A percentile compares a stretch with the other conserved stretches of the same genome.
Evolutionary conservation across 345 rosid genomes (phyloP).

Genomic region (Reutealis trisperma): DNA sequence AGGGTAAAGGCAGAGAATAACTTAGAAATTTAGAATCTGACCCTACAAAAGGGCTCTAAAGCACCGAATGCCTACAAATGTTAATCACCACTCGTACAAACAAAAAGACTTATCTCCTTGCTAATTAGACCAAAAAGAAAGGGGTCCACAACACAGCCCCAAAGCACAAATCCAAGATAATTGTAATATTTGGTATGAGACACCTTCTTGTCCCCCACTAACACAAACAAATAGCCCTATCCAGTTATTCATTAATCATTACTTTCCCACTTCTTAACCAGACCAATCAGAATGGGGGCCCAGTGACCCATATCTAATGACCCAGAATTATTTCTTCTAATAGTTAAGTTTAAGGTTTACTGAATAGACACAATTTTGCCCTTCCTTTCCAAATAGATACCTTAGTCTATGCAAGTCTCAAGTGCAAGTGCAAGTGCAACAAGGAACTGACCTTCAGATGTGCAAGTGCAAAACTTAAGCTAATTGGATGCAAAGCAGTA

Average conservation of each 20-base stretch:
- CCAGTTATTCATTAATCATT: slow-evolving; percentile 37
- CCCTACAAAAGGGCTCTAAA: slow-evolving; percentile 30
- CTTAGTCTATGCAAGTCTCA: neutral
- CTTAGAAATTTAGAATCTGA: slow-evolving; percentile 28
- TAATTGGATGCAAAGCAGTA: neutral
- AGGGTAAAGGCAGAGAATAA: slow-evolving; percentile 6
- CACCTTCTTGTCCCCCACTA: slow-evolving; percentile 24
- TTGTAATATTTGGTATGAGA: slow-evolving; percentile 6
- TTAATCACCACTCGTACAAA: slow-evolving; percentile 21
- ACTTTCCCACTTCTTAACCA: slow-evolving; percentile 29
- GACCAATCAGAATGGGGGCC: slow-evolving; percentile 13
- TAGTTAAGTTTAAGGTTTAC: slow-evolving; percentile 25
- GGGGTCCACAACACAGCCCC: slow-evolving; percentile 11
- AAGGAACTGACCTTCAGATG: neutral
- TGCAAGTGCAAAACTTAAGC: neutral
- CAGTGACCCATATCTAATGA: slow-evolving; percentile 2
- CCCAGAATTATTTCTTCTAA: slow-evolving; percentile 17
- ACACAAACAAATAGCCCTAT: slow-evolving; percentile 17
- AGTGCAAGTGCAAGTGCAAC: neutral
- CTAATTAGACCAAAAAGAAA: slow-evolving; percentile 9
- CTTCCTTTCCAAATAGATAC: slow-evolving; percentile 15
- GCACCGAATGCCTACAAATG: slow-evolving; percentile 6
- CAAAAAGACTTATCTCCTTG: slow-evolving; percentile 14
- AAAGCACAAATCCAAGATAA: slow-evolving; percentile 5
- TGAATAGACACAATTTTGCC: slow-evolving; percentile 4